Evolutionary conservation across 495 filamentous ascomycete species (phyloP), one percentile per base, ranked within the genome.

Genomic region (Daldinia childiae): DNA sequence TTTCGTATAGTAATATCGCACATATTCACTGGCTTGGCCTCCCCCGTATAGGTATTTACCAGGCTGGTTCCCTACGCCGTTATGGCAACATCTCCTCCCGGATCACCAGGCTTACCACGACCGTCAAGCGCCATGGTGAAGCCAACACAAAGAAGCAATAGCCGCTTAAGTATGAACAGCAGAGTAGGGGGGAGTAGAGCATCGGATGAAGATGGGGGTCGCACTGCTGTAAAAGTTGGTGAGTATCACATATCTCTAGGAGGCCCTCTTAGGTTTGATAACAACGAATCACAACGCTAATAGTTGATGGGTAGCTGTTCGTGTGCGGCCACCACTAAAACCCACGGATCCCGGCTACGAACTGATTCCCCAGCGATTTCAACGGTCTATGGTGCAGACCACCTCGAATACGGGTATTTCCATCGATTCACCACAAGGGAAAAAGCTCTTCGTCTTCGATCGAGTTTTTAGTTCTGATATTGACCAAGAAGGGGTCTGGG

Each of bases 151-250:
- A 86, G 94, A 71, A 97, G 93, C 79, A 91, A 85, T 72, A 98
- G 94, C 85, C 92, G 95, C 68, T 85, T 98, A 87, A 97, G 94
- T 78, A 90, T 92, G 83, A 89, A 88, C 76, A 94, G 93, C 78
- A 93, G 89, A 80, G 85, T 86, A 41, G 92, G 90, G 54, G 90
- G 92, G 65, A 97, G 93, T 80, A 87, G 95, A 76, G 91, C 91
- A 29, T 97, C 94, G 2, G 95, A 98, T 77, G 95, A 99, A 74
- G 95, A 98, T 85, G 86, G 87, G 45, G 76, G 76, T 45, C 95
- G 91, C 80, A 98, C 95, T 32, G 92, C 95, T n/a, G 95, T 99
- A 78, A 97, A 94, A 97, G 95, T 99, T 80, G 95, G 95, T 99
- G 87, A 77, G 95, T 94, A 74, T 59, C 58, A 24, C 12, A 24